Conservation (phyloP, 139 green algal genomes). For the Closterium sp. region DNA sequence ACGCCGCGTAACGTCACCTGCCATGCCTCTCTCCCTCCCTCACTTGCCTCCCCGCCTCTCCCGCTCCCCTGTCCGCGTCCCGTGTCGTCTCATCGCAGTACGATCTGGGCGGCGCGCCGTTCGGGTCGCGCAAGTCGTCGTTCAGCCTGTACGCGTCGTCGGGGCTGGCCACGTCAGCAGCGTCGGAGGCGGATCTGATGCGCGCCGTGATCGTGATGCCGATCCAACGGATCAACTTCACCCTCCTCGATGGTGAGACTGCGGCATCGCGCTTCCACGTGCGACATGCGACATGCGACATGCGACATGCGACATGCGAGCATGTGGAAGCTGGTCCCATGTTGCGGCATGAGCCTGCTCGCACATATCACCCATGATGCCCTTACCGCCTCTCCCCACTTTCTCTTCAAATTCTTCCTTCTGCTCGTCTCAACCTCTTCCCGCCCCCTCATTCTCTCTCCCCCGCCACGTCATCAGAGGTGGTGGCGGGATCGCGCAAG, state of each 20-base stretch:
- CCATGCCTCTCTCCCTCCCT: not conserved
- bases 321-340: too few species aligned
- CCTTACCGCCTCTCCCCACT: too few species aligned
- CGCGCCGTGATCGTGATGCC: slow-evolving; percentile 39
- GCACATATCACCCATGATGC: too few species aligned
- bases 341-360: too few species aligned
- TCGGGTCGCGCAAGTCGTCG: slow-evolving; percentile 38
- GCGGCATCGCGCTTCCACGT: too few species aligned
- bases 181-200: slow-evolving; percentile 19
- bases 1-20: too few species aligned
- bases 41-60: not conserved
- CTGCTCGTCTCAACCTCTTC: not conserved
- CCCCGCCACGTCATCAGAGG: slow-evolving; percentile 9
- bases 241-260: slow-evolving; percentile 33
- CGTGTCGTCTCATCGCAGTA: slow-evolving; percentile 11
- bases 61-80: not conserved
- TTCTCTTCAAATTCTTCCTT: too few species aligned
- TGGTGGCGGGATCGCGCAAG: slow-evolving; percentile 14
- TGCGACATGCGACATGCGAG: too few species aligned
- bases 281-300: too few species aligned
- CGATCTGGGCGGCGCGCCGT: slow-evolving; percentile 26
- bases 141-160: slow-evolving; percentile 39
- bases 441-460: not conserved
- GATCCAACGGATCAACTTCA: slow-evolving; percentile 27
- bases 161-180: slow-evolving; percentile 5